phyloP scores from a whole-genome alignment of 768 basidiomycete genomes.

The Phylloporus rhodoxanthus region DNA sequence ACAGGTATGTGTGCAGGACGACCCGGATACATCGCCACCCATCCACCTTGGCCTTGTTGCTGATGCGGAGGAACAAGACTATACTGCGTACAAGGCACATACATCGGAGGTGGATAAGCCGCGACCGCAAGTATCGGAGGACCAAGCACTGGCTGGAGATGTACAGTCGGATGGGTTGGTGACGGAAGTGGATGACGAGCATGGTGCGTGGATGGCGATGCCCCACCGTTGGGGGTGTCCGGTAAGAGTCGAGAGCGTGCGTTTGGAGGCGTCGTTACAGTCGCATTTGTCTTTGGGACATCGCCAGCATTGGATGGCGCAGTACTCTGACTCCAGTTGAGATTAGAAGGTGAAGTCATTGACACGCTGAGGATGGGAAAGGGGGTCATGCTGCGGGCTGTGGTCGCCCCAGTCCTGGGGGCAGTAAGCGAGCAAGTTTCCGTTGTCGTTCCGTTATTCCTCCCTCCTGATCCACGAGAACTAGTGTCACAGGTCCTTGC shows the following conservation, averaged over 20 bases:
- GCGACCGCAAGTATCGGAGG: constrained; percentile 16
- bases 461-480: neutral
- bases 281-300: constrained; percentile 7
- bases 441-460: neutral
- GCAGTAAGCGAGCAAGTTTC: neutral
- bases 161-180: constrained; percentile 6
- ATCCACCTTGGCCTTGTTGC: constrained; percentile 16
- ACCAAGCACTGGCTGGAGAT: constrained; percentile 5
- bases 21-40: constrained; percentile 21
- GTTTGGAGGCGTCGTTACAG: constrained; percentile 1
- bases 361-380: constrained; percentile 20
- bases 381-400: constrained; percentile 4
- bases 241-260: neutral
- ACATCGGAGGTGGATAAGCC: constrained; percentile 17
- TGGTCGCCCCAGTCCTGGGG: neutral
- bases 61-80: constrained; percentile 12
- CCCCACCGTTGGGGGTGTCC: neutral
- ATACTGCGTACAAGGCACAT: constrained; percentile 21
- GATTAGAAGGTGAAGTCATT: neutral
- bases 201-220: constrained; percentile 1
- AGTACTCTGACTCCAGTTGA: neutral
- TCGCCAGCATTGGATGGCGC: neutral
- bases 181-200: constrained; percentile 10
- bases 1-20: constrained; percentile 13
- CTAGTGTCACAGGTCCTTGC: neutral